These are phyloP conservation scores for Phyllostachys edulis DNA, from an alignment of 176 grass and related monocot genomes.

Conservation along the genomic window DNA sequence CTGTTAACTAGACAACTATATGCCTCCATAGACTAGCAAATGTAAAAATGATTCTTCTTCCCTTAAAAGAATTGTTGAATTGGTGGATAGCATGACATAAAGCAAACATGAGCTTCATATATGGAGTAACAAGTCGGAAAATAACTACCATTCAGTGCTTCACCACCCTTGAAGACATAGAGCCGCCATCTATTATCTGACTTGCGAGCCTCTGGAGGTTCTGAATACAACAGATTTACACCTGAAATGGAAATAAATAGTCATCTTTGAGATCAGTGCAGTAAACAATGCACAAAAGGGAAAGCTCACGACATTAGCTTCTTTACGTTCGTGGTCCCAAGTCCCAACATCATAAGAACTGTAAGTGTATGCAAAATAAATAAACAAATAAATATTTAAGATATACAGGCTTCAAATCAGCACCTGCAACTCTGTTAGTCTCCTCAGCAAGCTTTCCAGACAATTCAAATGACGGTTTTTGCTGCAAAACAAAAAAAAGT, in stretches of 20 bases:
- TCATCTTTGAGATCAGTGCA: not conserved
- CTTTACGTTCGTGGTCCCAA: not conserved
- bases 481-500: conserved; percentile 44
- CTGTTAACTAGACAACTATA: not conserved
- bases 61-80: not conserved
- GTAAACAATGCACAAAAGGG: not conserved
- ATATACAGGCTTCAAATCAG: conserved; percentile 18
- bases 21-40: not conserved
- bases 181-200: conserved; percentile 85
- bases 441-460: conserved; percentile 98
- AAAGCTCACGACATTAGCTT: not conserved
- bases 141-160: conserved; percentile 70
- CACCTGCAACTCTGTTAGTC: conserved; percentile 94
- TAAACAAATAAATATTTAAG: not conserved
- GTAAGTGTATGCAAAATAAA: not conserved
- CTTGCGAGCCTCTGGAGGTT: conserved; percentile 79
- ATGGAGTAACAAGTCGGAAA: conserved; percentile 22
- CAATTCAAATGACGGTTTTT: conserved; percentile 96
- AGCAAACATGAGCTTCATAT: not conserved
- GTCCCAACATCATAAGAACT: conserved; percentile 2
- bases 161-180: conserved; percentile 93
- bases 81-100: conserved; percentile 3
- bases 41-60: not conserved
- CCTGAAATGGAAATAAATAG: conserved; percentile 50
- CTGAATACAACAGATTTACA: conserved; percentile 78